Base-by-base conservation (phyloP, 2,329 filamentous ascomycete genomes). In the Dendrostoma leiphaemia region DNA sequence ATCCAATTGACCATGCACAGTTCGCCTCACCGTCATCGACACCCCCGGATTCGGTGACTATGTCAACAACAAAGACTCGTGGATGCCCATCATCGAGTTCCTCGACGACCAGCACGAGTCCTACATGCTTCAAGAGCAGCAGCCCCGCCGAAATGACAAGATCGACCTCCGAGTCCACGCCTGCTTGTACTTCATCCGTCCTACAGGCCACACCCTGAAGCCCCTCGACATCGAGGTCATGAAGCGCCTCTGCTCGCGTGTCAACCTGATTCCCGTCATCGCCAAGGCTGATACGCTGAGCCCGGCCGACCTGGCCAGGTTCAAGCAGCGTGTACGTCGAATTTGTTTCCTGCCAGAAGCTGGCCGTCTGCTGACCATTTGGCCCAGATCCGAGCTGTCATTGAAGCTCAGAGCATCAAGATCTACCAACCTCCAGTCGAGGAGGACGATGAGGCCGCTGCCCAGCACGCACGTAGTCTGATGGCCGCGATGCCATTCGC, bases 61-160 rank as follows among this genome's bases (percentile, higher is more conserved):
- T 71, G 94, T 99, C 74, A 99, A 99, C 88, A 99, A 99, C 85
- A 90, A 93, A 70, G 94, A 99, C 76, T 97, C 94, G 60, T 99
- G 94, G 94, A 95, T 96, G 84, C 94, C 94, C 72, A 97, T 99
- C 71, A 97, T 99, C 75, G 94, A 99, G 77, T 99, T 99, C 81
- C 83, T 99, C 68, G 94, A 99, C 77, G 94, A 99, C 78, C 94
- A 99, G 83, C 95, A 99, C 75, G 94, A 99, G 82, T 99, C 94
- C 34, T 99, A 99, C 78, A 99, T 99, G 94, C 84, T 99, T 71
- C 94, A 99, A 82, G 94, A 99, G 85, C 94, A 99, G 78, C 94
- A 99, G 79, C 94, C 95, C 65, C 91, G 91, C 76, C 91, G 94
- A 69, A 87, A 89, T 69, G 94, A 99, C 82, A 99, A 97, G 85